Evolutionary conservation across 768 basidiomycete species (phyloP).

Genomic region (Tulasnella sp.): DNA sequence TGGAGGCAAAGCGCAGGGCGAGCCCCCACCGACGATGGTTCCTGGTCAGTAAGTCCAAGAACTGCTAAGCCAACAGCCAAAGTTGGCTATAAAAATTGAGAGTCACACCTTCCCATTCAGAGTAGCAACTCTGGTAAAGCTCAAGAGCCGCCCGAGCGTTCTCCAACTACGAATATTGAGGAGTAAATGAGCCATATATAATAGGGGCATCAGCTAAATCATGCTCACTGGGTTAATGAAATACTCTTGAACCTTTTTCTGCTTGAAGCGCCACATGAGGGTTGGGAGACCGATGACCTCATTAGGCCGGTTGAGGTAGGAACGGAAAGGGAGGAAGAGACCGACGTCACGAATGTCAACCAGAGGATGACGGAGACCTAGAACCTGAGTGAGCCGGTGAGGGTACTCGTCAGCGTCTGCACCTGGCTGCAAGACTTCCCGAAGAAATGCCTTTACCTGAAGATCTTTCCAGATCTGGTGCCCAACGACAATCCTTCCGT

Average conservation of each 20-base stretch:
- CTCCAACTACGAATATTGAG: slow-evolving; percentile 43
- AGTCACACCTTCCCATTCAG: slow-evolving; percentile 6
- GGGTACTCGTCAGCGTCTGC: neutral
- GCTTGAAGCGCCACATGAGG: slow-evolving; percentile 72
- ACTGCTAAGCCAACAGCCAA: neutral
- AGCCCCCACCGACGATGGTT: neutral
- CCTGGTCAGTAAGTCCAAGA: neutral
- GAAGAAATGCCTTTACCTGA: slow-evolving; percentile 36
- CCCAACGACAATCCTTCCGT: slow-evolving; percentile 61
- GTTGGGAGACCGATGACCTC: slow-evolving; percentile 66
- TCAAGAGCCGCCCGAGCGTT: slow-evolving; percentile 47
- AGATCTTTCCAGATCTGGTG: slow-evolving; percentile 74
- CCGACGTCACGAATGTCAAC: slow-evolving; percentile 63
- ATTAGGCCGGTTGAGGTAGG: slow-evolving; percentile 46
- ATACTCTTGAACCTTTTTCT: slow-evolving; percentile 60
- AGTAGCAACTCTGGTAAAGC: neutral
- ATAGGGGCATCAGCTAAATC: neutral
- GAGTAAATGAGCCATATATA: neutral
- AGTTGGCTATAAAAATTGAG: neutral
- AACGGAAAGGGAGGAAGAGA: slow-evolving; percentile 70
- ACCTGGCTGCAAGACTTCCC: neutral
- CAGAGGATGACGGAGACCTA: slow-evolving; percentile 1
- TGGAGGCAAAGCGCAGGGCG: slow-evolving; percentile 15
- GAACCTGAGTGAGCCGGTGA: slow-evolving; percentile 15
- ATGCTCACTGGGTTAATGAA: slow-evolving; percentile 57